Conservation (phyloP, 164 flowering plant genomes). For the Sextonia rubra region DNA sequence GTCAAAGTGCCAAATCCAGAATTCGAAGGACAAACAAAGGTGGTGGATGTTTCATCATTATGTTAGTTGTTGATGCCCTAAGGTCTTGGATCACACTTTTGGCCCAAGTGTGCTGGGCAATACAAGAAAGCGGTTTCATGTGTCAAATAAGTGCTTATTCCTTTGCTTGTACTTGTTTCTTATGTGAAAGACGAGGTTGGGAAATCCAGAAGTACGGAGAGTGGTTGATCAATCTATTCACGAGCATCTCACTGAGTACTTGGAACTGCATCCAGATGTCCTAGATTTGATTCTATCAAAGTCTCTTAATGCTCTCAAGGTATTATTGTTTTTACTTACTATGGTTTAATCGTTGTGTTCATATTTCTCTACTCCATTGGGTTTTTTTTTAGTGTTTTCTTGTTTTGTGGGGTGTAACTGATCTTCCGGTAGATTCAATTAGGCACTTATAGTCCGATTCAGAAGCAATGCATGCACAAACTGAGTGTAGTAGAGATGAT, state of each 20-base stretch:
- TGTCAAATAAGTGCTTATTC: background rate
- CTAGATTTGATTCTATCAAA: slow-evolving; percentile 87
- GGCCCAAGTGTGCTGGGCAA: background rate
- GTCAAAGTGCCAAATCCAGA: slow-evolving; percentile 97
- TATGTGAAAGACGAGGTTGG: slow-evolving; percentile 74
- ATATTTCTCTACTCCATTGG: background rate
- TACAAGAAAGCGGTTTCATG: background rate
- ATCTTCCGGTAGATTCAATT: no score
- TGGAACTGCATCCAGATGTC: slow-evolving; percentile 96
- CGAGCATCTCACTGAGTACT: slow-evolving; percentile 84
- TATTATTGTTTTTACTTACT: slow-evolving; percentile 16
- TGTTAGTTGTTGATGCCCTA: background rate
- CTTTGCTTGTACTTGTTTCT: slow-evolving; percentile 10
- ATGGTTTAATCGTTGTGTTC: background rate
- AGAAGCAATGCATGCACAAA: no score
- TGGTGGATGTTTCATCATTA: slow-evolving; percentile 16
- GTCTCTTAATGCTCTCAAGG: slow-evolving; percentile 92
- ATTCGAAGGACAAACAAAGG: slow-evolving; percentile 99
- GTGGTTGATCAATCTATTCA: slow-evolving; percentile 89
- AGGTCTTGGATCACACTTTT: background rate
- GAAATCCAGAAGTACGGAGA: slow-evolving; percentile 97
- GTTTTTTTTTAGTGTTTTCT: background rate
- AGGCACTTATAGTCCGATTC: no score
- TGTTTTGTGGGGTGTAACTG: background rate
- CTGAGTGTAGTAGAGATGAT: no score